These are phyloP conservation scores for Sergeia podlipaevii DNA, from an alignment of 208 protist species.

Conservation along the genomic window DNA sequence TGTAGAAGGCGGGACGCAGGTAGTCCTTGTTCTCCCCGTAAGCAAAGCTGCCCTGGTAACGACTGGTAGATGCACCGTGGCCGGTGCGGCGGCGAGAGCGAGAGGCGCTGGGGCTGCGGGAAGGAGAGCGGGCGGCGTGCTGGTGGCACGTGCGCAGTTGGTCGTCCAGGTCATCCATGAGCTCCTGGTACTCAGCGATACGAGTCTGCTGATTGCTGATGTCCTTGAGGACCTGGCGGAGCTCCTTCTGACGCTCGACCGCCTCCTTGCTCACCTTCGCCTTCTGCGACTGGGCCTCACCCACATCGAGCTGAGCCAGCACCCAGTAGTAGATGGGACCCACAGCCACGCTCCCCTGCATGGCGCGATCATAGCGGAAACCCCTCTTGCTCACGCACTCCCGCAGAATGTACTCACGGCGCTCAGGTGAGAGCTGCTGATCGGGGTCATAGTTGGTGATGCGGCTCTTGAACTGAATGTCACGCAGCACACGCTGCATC, in stretches of 20 bases:
- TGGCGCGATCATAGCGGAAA: slow-evolving; percentile 77
- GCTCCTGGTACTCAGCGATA: slow-evolving; percentile 68
- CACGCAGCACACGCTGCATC: slow-evolving; percentile 79
- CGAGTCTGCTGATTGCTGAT: slow-evolving; percentile 67
- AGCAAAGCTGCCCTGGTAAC: slow-evolving; percentile 74
- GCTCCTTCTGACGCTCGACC: slow-evolving; percentile 44
- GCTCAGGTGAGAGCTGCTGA: slow-evolving; percentile 64
- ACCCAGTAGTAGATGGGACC: slow-evolving; percentile 90
- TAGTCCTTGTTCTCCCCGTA: slow-evolving; percentile 66
- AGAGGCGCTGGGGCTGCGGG: slow-evolving; percentile 8
- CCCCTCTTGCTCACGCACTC: slow-evolving; percentile 83
- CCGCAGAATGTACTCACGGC: slow-evolving; percentile 79
- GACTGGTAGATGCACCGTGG: slow-evolving; percentile 14
- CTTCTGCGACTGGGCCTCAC: slow-evolving; percentile 67
- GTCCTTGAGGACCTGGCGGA: slow-evolving; percentile 65
- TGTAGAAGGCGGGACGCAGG: slow-evolving; percentile 65
- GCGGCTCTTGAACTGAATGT: slow-evolving; percentile 67
- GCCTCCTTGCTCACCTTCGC: slow-evolving; percentile 43
- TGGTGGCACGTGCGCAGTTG: slow-evolving; percentile 57
- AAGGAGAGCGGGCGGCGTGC: slow-evolving; percentile 17
- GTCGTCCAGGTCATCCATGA: slow-evolving; percentile 76
- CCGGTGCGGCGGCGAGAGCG: slow-evolving; percentile 6
- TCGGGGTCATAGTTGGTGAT: slow-evolving; percentile 67
- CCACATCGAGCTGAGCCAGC: slow-evolving; percentile 76
- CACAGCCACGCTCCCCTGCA: slow-evolving; percentile 70